Evolutionary conservation across 129 eudicot species (phyloP).

Genomic region (Flaveria trinervia): DNA sequence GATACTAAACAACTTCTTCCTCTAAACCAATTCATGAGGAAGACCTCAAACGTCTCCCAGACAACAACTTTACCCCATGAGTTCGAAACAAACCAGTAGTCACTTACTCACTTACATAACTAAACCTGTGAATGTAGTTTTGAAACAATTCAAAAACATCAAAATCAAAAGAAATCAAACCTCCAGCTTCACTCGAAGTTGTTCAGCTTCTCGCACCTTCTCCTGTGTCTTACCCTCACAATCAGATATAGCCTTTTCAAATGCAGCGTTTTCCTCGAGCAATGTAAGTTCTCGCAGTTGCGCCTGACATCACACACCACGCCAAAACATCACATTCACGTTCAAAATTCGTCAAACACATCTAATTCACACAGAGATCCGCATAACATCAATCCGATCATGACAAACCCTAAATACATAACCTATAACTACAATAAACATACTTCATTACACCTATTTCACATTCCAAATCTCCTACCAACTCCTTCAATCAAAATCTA

Average conservation of each 20-base stretch:
- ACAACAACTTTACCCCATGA: neutral
- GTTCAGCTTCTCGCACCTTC: constrained; percentile 67
- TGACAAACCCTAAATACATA: constrained; percentile 7
- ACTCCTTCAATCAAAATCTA: neutral
- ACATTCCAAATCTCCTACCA: constrained; percentile 1
- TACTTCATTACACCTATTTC: neutral
- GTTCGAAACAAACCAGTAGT: neutral
- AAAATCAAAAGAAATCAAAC: constrained; percentile 30
- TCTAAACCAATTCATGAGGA: neutral
- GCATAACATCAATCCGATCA: neutral
- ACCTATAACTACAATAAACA: neutral
- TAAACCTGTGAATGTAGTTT: neutral
- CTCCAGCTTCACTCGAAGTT: constrained; percentile 60
- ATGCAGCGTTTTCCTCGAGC: constrained; percentile 77
- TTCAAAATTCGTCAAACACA: constrained; percentile 3
- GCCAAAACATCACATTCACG: constrained; percentile 17
- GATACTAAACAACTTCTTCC: constrained; percentile 7
- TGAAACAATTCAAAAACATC: constrained; percentile 3
- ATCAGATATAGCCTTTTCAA: constrained; percentile 64
- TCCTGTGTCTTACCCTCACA: constrained; percentile 73
- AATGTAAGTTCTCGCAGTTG: constrained; percentile 66
- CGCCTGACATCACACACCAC: constrained; percentile 45
- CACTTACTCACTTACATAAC: neutral
- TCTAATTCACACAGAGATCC: constrained; percentile 6
- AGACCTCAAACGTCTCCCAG: constrained; percentile 1